Evolutionary conservation across 192 early-diverging fungal species (phyloP).

Genomic region (Kickxella alabastrina): DNA sequence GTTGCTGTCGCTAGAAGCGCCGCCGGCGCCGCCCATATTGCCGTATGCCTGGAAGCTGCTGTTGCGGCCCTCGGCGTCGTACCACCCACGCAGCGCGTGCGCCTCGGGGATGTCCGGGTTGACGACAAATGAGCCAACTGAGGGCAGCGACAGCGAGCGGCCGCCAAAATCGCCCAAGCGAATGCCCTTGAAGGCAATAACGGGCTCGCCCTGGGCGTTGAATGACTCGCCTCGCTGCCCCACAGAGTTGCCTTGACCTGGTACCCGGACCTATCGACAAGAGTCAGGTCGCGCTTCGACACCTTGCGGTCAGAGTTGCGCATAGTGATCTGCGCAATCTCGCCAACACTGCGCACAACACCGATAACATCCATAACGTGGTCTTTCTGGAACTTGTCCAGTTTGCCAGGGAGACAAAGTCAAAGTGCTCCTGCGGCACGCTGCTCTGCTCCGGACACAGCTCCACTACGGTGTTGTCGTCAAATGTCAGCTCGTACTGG

Average conservation of each 20-base stretch:
- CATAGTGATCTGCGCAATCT: conserved; percentile 60
- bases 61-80: conserved; percentile 36
- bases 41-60: conserved; percentile 37
- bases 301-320: conserved; percentile 47
- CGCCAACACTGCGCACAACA: conserved; percentile 62
- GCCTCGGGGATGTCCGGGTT: conserved; percentile 81
- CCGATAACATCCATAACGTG: conserved; percentile 73
- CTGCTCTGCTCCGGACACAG: conserved; percentile 41
- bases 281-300: conserved; percentile 74
- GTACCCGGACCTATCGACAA: conserved; percentile 74
- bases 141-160: conserved; percentile 55
- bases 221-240: conserved; percentile 74
- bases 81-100: conserved; percentile 67
- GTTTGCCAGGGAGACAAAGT: conserved; percentile 66
- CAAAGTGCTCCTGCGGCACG: conserved; percentile 53
- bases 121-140: conserved; percentile 44
- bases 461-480: conserved; percentile 62
- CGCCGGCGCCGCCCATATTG: conserved; percentile 17
- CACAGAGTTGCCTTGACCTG: conserved; percentile 80
- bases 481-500: conserved; percentile 89
- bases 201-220: conserved; percentile 43
- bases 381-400: conserved; percentile 65
- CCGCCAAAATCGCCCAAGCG: conserved; percentile 87
- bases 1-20: conserved; percentile 5
- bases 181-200: conserved; percentile 82